Conservation (phyloP, 176 grass and related monocot genomes). For the Ananas comosus region DNA sequence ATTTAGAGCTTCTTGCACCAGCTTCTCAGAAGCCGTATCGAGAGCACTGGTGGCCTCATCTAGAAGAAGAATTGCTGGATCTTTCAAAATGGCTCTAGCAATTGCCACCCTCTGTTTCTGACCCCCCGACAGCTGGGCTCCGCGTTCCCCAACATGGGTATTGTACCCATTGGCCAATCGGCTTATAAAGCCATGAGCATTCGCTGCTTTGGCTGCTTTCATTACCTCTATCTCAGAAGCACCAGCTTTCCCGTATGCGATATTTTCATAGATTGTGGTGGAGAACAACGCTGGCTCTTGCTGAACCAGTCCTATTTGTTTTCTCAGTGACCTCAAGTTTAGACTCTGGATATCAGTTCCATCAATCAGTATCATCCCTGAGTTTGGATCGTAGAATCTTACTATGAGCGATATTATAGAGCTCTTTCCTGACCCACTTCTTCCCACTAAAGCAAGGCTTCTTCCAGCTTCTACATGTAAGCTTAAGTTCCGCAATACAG, state of each 20-base stretch:
- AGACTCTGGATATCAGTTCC: slow-evolving; percentile 95
- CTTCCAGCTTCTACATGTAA: slow-evolving; percentile 33
- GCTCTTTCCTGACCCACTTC: slow-evolving; percentile 55
- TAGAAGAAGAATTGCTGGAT: too few species aligned
- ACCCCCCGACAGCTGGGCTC: too few species aligned
- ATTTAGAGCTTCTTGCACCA: slow-evolving; percentile 44
- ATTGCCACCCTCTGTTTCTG: too few species aligned
- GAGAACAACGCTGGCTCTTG: slow-evolving; percentile 98
- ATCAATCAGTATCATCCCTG: slow-evolving; percentile 63
- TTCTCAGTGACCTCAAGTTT: slow-evolving; percentile 81
- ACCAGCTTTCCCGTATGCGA: slow-evolving; percentile 91
- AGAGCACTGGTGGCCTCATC: too few species aligned
- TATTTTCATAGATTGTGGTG: slow-evolving; percentile 94
- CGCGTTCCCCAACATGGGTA: slow-evolving; percentile 41
- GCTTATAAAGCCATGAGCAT: slow-evolving; percentile 95
- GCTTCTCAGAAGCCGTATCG: slow-evolving; percentile 22
- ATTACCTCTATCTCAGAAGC: slow-evolving; percentile 88
- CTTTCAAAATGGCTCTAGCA: too few species aligned
- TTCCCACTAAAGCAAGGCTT: slow-evolving; percentile 43
- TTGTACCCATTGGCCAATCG: slow-evolving; percentile 85
- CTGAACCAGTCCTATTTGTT: slow-evolving; percentile 94
- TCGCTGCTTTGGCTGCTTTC: slow-evolving; percentile 76
- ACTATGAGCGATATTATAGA: slow-evolving; percentile 43
- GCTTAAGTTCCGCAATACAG: slow-evolving; percentile 35
- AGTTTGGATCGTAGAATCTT: slow-evolving; percentile 50